Base-by-base conservation (phyloP, 306 rosid species). In the Rosa rugosa region DNA sequence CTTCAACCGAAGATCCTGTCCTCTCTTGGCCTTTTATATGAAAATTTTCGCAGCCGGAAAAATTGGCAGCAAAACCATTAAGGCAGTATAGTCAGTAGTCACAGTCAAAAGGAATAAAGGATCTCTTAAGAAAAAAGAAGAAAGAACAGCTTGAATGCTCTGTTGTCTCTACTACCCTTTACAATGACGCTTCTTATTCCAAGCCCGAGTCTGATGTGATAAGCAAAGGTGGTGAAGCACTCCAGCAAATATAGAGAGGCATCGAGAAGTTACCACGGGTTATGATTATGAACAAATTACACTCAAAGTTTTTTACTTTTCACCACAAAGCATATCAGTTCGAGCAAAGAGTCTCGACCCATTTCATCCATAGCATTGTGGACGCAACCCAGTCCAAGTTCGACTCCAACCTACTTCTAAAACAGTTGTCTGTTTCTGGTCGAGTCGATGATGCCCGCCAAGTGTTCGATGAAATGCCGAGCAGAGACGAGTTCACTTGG, bases 401-500 rank as follows among this genome's bases (percentile, higher is more conserved):
- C 20, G 83, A 81, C 5, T 80, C 86, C 27, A 94, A 94, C 64
- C 71, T 84, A 23, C 84, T 86, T 27, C 81, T 92, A 0, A 85
- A 78, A 22, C 86, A 80, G 75, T 40, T 94, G 4, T 85, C 88
- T 1, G 83, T 85, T 85, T 80, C 90, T 13, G 92, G 95, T 38
- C 88, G 83, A 73, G 51, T 86, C 5, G 83, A 84, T 22, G 92
- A 92, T 50, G 99, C 97, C 63, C 95, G 90, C 44, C 81, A 88
- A 79, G 1, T 91, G 89, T 94, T 94, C 69, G 97, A 94, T 36
- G 56, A 82, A 84, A 89, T 94, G 97, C 86, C 79, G 49, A 40
- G 44, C 0, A 85, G 90, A 80, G 97, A 92, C 76, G 93, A 88
- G 76, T 91, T 87, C 71, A 77, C 89, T 41, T 92, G 94, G 99